A percentile compares a stretch with the other conserved stretches of the same genome.
Evolutionary conservation across 192 early-diverging fungal genomes (phyloP).

Genomic region (Backusella psychrophila): DNA sequence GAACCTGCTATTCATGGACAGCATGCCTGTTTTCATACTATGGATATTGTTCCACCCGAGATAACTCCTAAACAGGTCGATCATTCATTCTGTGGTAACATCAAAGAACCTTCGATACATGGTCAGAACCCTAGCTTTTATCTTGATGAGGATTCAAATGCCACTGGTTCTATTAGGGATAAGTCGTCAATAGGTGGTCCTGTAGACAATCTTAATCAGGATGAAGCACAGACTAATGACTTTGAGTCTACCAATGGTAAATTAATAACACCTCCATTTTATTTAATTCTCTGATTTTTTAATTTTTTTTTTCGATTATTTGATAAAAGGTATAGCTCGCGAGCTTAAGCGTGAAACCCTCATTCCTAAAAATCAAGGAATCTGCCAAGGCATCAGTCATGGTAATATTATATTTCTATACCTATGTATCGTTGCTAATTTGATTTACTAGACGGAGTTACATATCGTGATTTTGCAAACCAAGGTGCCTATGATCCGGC

Average conservation of each 20-base stretch:
- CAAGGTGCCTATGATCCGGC: not conserved
- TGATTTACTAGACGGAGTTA: not conserved
- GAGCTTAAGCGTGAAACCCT: not conserved
- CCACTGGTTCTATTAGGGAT: not conserved
- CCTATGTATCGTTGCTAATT: not conserved
- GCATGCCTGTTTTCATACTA: not conserved
- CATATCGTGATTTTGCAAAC: not conserved
- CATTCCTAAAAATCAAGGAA: not conserved
- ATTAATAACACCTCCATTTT: not conserved
- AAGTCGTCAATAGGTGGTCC: not conserved
- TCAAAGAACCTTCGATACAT: not conserved
- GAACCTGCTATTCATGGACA: slow-evolving; percentile 1
- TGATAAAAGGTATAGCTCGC: not conserved
- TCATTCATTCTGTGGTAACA: not conserved
- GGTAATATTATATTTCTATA: not conserved
- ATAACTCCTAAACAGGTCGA: not conserved
- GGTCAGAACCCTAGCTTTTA: slow-evolving; percentile 16
- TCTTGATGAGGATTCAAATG: not conserved
- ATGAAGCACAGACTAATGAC: not conserved
- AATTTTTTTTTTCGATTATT: not conserved
- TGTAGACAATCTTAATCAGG: not conserved
- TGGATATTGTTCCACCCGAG: not conserved
- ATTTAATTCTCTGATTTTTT: not conserved
- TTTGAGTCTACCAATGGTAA: not conserved
- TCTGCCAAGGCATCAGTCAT: not conserved